Evolutionary conservation across 2,329 filamentous ascomycete species (phyloP), one percentile per base, ranked within the genome.

Genomic region (Fusarium irregulare): DNA sequence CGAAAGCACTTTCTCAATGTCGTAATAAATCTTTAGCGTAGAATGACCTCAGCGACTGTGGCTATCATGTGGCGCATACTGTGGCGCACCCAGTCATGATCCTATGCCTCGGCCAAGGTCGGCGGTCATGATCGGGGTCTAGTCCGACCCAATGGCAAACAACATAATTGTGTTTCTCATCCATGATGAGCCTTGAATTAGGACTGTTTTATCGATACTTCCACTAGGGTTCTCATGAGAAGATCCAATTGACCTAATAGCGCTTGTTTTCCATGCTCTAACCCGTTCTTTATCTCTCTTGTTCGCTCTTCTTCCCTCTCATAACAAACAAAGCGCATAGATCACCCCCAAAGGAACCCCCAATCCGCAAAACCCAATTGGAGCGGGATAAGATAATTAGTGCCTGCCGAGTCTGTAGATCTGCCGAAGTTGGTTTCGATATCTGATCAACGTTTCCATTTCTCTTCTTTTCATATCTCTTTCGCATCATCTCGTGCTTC

Each of bases 301-400:
- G 21, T 44, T 60, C 46, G 32, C 50, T 46, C 21, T 34, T 66
- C 61, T 58, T 42, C 41, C 44, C 44, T 54, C 23, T 56, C 40
- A 44, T 30, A 37, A 53, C 32, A 53, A 34, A 50, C 8, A 23
- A 21, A 40, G n/a, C 30, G 32, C 21, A 40, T 45, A 25, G 28
- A 16, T 30, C 28, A 56, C 42, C 59, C 53, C 48, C 48, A 28
- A 50, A 21, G 23, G 18, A 28, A 42, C 68, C 68, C 68, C 68
- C 68, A 68, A 65, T 41, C 61, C 68, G 54, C 54, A 47, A 68
- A 71, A 58, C 42, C 62, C 58, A 67, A 70, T 63, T 71, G 45
- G 60, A 62, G 66, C 54, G 68, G 64, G 60, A 58, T 47, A 70
- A 45, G 41, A 21, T 42, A 41, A 27, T 53, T 41, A 40, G 34